These are phyloP conservation scores for Pythium sukuiense DNA, from an alignment of 352 stramenopile genomes.

Conservation along the genomic window DNA sequence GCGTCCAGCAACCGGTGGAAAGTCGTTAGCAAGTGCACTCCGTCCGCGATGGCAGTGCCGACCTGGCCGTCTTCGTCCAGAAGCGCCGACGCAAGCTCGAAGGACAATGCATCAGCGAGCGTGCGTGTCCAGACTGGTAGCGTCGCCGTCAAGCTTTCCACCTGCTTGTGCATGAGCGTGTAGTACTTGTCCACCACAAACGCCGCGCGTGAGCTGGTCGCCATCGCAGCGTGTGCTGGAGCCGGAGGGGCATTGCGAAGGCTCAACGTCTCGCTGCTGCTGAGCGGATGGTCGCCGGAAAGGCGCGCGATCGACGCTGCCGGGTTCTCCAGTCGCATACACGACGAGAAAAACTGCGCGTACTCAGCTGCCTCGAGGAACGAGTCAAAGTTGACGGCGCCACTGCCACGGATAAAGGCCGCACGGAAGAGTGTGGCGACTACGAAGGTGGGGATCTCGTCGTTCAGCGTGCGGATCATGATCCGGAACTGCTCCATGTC, in stretches of 20 bases:
- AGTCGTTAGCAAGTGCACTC: constrained; percentile 49
- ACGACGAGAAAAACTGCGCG: constrained; percentile 86
- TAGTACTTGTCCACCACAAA: constrained; percentile 59
- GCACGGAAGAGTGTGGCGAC: constrained; percentile 65
- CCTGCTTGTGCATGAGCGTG: constrained; percentile 48
- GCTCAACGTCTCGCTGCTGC: neutral
- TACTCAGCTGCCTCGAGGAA: constrained; percentile 87
- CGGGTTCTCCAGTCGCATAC: constrained; percentile 76
- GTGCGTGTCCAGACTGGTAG: constrained; percentile 63
- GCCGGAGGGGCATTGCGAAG: constrained; percentile 10
- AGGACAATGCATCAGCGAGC: constrained; percentile 48
- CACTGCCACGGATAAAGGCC: constrained; percentile 63
- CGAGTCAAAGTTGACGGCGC: constrained; percentile 84
- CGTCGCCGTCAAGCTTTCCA: constrained; percentile 34
- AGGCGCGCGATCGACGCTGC: constrained; percentile 45
- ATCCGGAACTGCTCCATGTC: constrained; percentile 91
- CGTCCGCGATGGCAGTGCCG: constrained; percentile 36
- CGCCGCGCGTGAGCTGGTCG: constrained; percentile 48
- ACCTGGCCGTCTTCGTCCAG: constrained; percentile 36
- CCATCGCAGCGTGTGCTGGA: constrained; percentile 32
- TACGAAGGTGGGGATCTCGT: constrained; percentile 66
- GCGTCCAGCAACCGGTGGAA: constrained; percentile 63
- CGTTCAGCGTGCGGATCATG: constrained; percentile 84
- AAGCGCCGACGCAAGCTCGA: constrained; percentile 52
- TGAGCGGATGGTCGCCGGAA: constrained; percentile 6